Percentiles rank a stretch among this genome's conserved stretches.
Conservation (phyloP, 371 early-diverging fungal species). For the Apophysomyces elegans region DNA sequence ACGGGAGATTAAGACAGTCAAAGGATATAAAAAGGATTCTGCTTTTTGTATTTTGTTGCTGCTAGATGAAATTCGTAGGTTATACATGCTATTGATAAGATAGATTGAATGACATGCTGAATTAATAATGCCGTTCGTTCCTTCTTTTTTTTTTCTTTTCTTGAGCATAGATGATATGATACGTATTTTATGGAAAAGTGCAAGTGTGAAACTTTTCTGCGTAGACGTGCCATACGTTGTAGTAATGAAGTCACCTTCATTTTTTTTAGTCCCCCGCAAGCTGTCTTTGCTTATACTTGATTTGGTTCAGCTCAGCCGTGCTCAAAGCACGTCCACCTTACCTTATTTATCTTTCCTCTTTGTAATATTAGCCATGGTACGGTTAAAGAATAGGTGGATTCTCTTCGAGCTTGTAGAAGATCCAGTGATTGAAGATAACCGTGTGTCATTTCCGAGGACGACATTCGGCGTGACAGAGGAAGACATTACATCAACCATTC, state of each 20-base stretch:
- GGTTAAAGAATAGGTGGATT: conserved; percentile 54
- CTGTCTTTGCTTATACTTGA: background rate
- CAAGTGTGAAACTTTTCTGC: background rate
- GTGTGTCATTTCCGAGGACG: conserved; percentile 30
- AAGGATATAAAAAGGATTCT: too few relatives aligned
- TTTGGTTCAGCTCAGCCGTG: background rate
- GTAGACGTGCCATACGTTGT: too few relatives aligned
- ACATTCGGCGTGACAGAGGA: conserved; percentile 26
- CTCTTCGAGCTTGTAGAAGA: conserved; percentile 46
- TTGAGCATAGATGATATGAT: too few relatives aligned
- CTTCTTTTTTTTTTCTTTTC: too few relatives aligned
- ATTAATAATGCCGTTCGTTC: too few relatives aligned
- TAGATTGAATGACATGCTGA: too few relatives aligned
- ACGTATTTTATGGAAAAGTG: background rate
- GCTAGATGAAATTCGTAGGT: too few relatives aligned
- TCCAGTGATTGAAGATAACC: conserved; percentile 33
- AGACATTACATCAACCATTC: conserved; percentile 23
- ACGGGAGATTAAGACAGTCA: too few relatives aligned
- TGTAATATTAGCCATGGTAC: conserved; percentile 34
- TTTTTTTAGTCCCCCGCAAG: too few relatives aligned
- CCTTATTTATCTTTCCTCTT: conserved; percentile 5
- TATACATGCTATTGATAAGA: too few relatives aligned
- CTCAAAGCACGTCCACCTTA: background rate
- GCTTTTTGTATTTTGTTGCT: too few relatives aligned
- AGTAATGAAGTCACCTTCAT: too few relatives aligned